A percentile compares a stretch with the other conserved stretches of the same genome.
These are phyloP conservation scores for Chytriomyces sp. DNA, from an alignment of 192 early-diverging fungal genomes.

Conservation along the genomic window DNA sequence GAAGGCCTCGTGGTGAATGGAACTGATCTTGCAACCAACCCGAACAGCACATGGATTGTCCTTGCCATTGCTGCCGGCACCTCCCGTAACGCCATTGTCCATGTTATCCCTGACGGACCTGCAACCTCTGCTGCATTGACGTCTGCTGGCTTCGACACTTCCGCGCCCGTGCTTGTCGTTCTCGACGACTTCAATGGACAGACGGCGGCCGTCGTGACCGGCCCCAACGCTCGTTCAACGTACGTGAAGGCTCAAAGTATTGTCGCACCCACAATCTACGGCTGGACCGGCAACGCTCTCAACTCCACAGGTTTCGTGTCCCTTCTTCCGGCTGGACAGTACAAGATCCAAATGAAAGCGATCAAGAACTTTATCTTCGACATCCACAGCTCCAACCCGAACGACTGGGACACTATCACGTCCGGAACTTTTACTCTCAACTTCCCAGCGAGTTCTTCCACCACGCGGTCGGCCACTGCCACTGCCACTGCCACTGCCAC, in stretches of 20 bases:
- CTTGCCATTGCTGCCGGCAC: conserved; percentile 14
- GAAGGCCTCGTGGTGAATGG: conserved; percentile 12
- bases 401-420: not conserved
- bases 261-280: not conserved
- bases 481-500: not conserved
- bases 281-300: conserved; percentile 26
- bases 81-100: conserved; percentile 16
- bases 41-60: not conserved
- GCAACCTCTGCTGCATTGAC: not conserved
- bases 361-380: conserved; percentile 34
- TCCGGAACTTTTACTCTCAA: not conserved
- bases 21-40: not conserved
- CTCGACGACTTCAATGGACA: not conserved
- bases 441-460: not conserved
- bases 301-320: not conserved
- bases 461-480: no score
- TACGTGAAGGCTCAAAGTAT: conserved; percentile 1
- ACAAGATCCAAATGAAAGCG: conserved; percentile 34
- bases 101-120: conserved; percentile 1
- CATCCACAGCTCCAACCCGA: not conserved
- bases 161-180: not conserved
- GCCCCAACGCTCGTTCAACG: not conserved
- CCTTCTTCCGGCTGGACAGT: conserved; percentile 28
- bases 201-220: not conserved
- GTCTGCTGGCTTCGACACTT: not conserved